phyloP scores from a whole-genome alignment of 164 flowering plant species.

The Cinnamomum chago region DNA sequence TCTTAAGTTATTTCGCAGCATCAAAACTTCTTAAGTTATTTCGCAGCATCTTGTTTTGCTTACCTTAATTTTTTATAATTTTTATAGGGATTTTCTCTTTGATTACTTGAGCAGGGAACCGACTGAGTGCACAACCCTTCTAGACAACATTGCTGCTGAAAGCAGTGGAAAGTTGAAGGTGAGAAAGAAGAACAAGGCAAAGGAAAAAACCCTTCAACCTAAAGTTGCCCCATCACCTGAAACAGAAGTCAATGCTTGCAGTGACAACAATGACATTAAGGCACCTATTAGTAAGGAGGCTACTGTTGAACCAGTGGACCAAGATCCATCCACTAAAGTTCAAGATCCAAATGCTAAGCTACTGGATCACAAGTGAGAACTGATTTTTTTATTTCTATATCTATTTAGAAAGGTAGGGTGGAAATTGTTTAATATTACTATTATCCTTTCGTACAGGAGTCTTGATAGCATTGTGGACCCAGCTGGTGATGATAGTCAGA shows the following conservation, averaged over 20 bases:
- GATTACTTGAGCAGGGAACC: not conserved
- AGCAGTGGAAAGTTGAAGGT: not conserved
- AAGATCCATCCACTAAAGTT: not conserved
- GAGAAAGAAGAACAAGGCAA: not conserved
- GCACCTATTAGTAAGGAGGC: not conserved
- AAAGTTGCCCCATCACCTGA: not conserved
- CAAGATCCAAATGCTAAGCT: not conserved
- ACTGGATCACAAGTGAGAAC: not conserved
- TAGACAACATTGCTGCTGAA: not conserved
- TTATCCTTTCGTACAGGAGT: not conserved
- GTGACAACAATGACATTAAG: not conserved
- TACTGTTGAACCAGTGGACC: not conserved
- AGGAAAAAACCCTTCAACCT: not conserved
- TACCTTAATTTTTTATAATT: not conserved
- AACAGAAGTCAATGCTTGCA: not conserved
- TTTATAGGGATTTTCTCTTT: not conserved
- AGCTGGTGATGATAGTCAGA: conserved; percentile 18
- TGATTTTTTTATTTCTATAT: not conserved
- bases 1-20: not conserved
- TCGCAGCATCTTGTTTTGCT: not conserved
- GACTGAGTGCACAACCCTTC: not conserved
- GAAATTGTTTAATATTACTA: too few species aligned
- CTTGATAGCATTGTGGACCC: conserved; percentile 4
- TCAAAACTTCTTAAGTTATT: not conserved
- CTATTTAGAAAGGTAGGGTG: too few species aligned